phyloP scores from a whole-genome alignment of 495 filamentous ascomycete genomes.

The Neurospora discreta region DNA sequence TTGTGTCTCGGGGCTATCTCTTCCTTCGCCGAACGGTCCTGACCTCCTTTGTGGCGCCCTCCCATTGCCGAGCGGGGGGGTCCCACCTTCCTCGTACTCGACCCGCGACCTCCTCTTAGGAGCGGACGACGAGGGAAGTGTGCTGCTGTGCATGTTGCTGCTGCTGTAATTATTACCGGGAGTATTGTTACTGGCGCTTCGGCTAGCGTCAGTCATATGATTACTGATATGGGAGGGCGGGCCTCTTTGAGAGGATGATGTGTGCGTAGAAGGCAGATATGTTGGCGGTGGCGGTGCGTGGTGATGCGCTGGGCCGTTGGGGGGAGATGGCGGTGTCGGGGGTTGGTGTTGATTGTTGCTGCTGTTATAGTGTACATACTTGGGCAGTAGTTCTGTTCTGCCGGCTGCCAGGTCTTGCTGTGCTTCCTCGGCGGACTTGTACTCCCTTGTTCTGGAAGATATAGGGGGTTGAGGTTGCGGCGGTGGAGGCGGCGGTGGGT shows the following conservation, averaged over 20 bases:
- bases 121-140: not conserved
- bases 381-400: constrained; percentile 79
- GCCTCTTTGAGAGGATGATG: constrained; percentile 14
- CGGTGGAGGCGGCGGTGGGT: constrained; percentile 31
- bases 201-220: constrained; percentile 25
- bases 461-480: constrained; percentile 27
- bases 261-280: not conserved
- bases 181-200: constrained; percentile 31
- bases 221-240: not conserved
- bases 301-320: not conserved
- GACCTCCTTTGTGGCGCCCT: constrained; percentile 44
- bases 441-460: constrained; percentile 64
- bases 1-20: constrained; percentile 76
- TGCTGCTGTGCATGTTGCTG: not conserved
- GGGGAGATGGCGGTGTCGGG: constrained; percentile 85
- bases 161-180: constrained; percentile 1
- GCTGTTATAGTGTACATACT: constrained; percentile 89
- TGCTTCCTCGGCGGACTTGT: constrained; percentile 90
- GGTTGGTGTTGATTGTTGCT: constrained; percentile 60
- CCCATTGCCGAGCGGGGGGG: constrained; percentile 60
- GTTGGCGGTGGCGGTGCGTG: not conserved
- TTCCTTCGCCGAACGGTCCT: constrained; percentile 64
- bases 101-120: constrained; percentile 60
- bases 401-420: constrained; percentile 83
- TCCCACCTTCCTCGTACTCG: constrained; percentile 84